Evolutionary conservation across 129 eudicot species (phyloP).

Genomic region (Helianthus annuus): HanXRQr2.0-SUNRISE NC_035449.2:188527257-188527756

Average conservation of each 20-base stretch:
- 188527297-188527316: conserved; percentile 16
- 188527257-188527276: conserved; percentile 24
- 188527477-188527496: background rate
- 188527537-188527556: background rate
- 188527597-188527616: too few relatives aligned
- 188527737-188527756: too few relatives aligned
- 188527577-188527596: too few relatives aligned
- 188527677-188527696: too few relatives aligned
- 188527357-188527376: conserved; percentile 7
- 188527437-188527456: background rate
- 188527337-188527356: conserved; percentile 25
- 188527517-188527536: background rate
- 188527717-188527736: too few relatives aligned
- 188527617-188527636: too few relatives aligned
- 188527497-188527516: background rate
- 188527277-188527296: conserved; percentile 29
- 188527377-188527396: conserved; percentile 6
- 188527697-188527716: too few relatives aligned
- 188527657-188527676: too few relatives aligned
- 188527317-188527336: conserved; percentile 35
- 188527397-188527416: conserved; percentile 10
- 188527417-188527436: background rate
- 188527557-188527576: background rate
- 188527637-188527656: too few relatives aligned
- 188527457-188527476: background rate